phyloP scores from a whole-genome alignment of 208 protist species.

The Leishmania martiniquensis region DNA sequence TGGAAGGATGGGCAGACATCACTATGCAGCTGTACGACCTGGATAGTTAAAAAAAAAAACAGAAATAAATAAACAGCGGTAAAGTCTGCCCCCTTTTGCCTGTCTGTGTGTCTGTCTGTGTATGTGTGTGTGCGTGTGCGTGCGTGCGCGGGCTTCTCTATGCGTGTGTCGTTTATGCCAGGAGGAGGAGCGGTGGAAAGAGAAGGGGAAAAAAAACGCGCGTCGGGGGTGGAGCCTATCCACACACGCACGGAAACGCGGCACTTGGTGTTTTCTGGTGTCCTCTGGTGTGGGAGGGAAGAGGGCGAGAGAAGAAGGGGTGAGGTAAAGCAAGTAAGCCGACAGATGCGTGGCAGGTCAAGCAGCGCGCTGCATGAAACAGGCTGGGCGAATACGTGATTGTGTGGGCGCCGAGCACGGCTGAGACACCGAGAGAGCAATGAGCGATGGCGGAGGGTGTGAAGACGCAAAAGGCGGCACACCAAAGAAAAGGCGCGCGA shows the following conservation, averaged over 20 bases:
- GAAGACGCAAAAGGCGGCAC: not conserved
- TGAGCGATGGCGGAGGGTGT: not conserved
- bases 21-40: not conserved
- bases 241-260: not conserved
- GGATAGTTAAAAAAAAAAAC: not conserved
- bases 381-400: not conserved
- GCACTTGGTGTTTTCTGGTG: not conserved
- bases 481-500: not conserved
- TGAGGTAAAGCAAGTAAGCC: not conserved
- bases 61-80: not conserved
- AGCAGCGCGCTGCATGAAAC: not conserved
- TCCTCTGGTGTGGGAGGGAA: not conserved
- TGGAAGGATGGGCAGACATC: conserved; percentile 1
- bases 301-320: not conserved
- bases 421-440: not conserved
- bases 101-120: not conserved
- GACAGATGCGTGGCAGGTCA: not conserved
- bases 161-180: not conserved
- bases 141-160: not conserved
- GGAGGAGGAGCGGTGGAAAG: not conserved
- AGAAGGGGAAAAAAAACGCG: too few relatives aligned
- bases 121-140: not conserved
- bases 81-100: not conserved
- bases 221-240: too few relatives aligned
- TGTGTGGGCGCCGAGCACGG: not conserved